Percentiles rank a stretch among this genome's conserved stretches.
phyloP scores from a whole-genome alignment of 306 rosid species.

The Medicago arabica region DNA sequence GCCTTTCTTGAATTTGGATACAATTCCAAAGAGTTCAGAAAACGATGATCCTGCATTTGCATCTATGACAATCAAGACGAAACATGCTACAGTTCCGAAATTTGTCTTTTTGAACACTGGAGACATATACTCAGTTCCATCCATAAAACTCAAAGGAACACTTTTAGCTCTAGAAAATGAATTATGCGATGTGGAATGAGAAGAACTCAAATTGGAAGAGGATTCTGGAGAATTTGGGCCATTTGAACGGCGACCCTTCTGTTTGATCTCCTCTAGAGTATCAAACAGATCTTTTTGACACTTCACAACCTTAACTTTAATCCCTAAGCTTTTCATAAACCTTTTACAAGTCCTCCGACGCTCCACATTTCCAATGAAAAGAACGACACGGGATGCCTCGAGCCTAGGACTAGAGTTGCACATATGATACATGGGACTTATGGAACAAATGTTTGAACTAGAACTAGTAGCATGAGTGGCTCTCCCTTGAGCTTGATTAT shows the following conservation, averaged over 20 bases:
- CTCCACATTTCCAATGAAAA: slow-evolving; percentile 24
- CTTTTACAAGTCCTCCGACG: slow-evolving; percentile 24
- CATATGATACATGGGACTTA: slow-evolving; percentile 41
- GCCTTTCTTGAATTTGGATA: slow-evolving; percentile 42
- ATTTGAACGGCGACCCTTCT: background rate
- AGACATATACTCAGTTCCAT: slow-evolving; percentile 33
- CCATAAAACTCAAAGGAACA: slow-evolving; percentile 37
- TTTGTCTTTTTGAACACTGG: slow-evolving; percentile 34
- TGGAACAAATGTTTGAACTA: slow-evolving; percentile 33
- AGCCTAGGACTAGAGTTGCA: slow-evolving; percentile 45
- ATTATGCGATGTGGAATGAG: background rate
- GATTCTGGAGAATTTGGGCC: slow-evolving; percentile 38
- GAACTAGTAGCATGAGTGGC: slow-evolving; percentile 43
- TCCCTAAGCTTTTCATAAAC: slow-evolving; percentile 49
- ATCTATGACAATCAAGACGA: slow-evolving; percentile 43
- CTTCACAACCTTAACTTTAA: slow-evolving; percentile 39
- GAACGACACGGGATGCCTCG: slow-evolving; percentile 50
- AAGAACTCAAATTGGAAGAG: slow-evolving; percentile 33
- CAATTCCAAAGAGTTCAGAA: slow-evolving; percentile 28
- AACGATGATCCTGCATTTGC: slow-evolving; percentile 39
- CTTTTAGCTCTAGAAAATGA: slow-evolving; percentile 33
- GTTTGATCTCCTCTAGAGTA: slow-evolving; percentile 42
- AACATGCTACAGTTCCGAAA: slow-evolving; percentile 14
- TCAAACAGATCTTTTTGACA: slow-evolving; percentile 3
- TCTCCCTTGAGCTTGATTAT: slow-evolving; percentile 25